Base-by-base conservation (phyloP, 2,329 filamentous ascomycete species). In the Teratosphaeria nubilosa region DNA sequence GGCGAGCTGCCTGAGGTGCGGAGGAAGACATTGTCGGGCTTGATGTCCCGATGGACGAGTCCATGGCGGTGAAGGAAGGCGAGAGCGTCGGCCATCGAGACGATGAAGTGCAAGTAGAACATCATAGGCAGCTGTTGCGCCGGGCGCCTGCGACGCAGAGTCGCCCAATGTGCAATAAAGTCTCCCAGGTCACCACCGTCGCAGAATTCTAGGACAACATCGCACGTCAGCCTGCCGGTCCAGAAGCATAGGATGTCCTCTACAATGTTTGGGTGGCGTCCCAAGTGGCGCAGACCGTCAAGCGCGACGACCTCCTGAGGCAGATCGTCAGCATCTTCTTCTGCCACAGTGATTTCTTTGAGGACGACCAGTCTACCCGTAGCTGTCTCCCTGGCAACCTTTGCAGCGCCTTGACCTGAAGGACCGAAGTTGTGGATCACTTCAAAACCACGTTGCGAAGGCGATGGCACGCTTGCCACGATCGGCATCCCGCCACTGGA, bases 1-100 rank as follows among this genome's bases (percentile, higher is more conserved):
- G 45, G 50, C 37, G 57, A 25, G 14, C 20, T 32, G 22, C 24
- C 22, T 22, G 54, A 14, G 61, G 63, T 63, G n/a, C 57, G 55
- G 7, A 68, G 52, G 57, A 67, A 67, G 56, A 65, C 52, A 55
- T 69, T 68, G 0, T 55, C 55, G 0, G 58, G 57, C 50, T 69
- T 68, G 37, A 69, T 58, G 56, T 69, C 68, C 14, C 60, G 53
- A 48, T 69, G 64, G 11, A 69, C 34, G 22, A 66, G 54, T 6
- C 34, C 53, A 25, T 62, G 57, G 22, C 68, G 66, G 14, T 71
- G 68, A 3, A 69, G 24, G 57, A 61, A 69, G 6, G 60, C 61
- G 5, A 70, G 52, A 2, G 64, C 68, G 16, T 64, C 55, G 52
- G 62, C 57, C 59, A 71, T 61, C n/a, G 59, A 62, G 27, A 59